Base-by-base conservation (phyloP, 352 stramenopile species). In the Peronospora farinosa region DNA sequence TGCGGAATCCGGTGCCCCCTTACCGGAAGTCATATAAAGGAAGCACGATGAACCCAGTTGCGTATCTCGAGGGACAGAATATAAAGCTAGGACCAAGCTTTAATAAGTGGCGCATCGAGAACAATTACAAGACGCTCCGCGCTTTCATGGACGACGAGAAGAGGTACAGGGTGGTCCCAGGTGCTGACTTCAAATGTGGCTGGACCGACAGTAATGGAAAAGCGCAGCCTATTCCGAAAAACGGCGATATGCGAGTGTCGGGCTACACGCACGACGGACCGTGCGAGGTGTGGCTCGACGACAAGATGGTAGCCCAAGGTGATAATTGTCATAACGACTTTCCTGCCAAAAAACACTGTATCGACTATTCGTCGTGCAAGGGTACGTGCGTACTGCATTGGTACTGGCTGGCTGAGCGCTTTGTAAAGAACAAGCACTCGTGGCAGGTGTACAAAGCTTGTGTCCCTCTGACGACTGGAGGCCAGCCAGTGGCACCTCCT, bases 401-500 rank as follows among this genome's bases (percentile, higher is more conserved):
- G 17, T 50, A 30, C 32, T 50, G 31, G 54, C 30, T 63, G 35
- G 63, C 60, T 0, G 27, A 71, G 0, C 67, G 67, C 0, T 71
- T 65, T 53, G 17, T 74, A 6, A 65, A 78, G 36, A 63, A 66
- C 13, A 4, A 37, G 36, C 73, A 72, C 57, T 83, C 69, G 54
- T 83, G 72, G 72, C 69, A 83, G 35, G 61, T 83, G 30, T 83
- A 83, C 63, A 83, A 83, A 64, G 64, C 47, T 3, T 76, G 69
- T 41, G 61, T 70, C 10, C 43, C 31, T 35, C 6, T 51, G 43
- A 32, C 17, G 16, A 33, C 46, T 11, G 36, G 19, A 21, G 19
- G 19, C 19, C 1, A 21, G 19, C 19, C 19, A 21, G 19, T 21
- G 19, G n/a, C n/a, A n/a, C n/a, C n/a, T n/a, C n/a, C n/a, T n/a